Base-by-base conservation (phyloP, 257 asterid genomes). In the Ophiorrhiza pumila region DNA sequence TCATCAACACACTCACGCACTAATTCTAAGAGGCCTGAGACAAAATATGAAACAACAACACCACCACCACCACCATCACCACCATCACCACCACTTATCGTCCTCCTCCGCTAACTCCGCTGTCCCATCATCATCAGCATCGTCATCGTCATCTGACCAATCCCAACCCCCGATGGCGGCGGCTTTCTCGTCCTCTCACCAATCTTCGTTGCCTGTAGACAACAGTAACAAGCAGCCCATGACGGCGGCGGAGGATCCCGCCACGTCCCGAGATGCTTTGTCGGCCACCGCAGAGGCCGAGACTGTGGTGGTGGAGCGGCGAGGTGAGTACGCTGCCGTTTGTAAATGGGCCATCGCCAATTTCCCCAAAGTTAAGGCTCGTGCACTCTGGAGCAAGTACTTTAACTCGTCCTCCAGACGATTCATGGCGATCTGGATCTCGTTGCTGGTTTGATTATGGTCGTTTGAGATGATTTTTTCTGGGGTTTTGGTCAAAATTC, bases 381-480 rank as follows among this genome's bases (percentile, higher is more conserved):
- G 98, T 9, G 90, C 97, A 5, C 86, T 95, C 25, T 95, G 98
- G 99, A 92, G 97, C 78, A 92, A 86, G 81, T 95, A 95, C 74
- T 92, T 95, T 56, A n/a, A n/a, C n/a, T n/a, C n/a, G n/a, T n/a
- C n/a, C n/a, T n/a, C n/a, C n/a, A n/a, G n/a, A n/a, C n/a, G n/a
- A n/a, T n/a, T n/a, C n/a, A n/a, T n/a, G n/a, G n/a, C n/a, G n/a
- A n/a, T n/a, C n/a, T n/a, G n/a, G n/a, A n/a, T n/a, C n/a, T n/a
- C n/a, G n/a, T n/a, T n/a, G n/a, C n/a, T n/a, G n/a, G n/a, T n/a
- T n/a, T n/a, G n/a, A n/a, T n/a, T n/a, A n/a, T n/a, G n/a, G n/a
- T n/a, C n/a, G n/a, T n/a, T n/a, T n/a, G n/a, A n/a, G n/a, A n/a
- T n/a, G n/a, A n/a, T n/a, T n/a, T n/a, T n/a, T n/a, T n/a, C n/a